A percentile compares a stretch with the other conserved stretches of the same genome.
Conservation (phyloP, 345 rosid genomes). For the Firmiana major region DNA sequence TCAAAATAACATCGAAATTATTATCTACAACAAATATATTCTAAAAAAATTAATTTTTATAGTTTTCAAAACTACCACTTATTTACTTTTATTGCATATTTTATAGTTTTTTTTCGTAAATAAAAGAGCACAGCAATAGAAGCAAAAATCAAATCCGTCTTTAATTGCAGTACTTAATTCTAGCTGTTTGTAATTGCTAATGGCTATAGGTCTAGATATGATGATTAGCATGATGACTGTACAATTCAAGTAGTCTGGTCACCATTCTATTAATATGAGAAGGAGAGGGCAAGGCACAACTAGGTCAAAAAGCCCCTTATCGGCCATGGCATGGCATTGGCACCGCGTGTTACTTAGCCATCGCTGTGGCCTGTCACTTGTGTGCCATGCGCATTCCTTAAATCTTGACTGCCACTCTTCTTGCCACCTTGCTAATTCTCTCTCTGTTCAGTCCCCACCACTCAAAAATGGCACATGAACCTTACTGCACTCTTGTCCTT, state of each 20-base stretch:
- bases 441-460: not conserved
- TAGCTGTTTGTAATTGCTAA: not conserved
- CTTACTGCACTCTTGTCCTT: not conserved
- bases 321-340: not conserved
- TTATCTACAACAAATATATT: no score
- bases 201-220: no score
- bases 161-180: no score
- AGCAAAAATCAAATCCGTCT: not conserved
- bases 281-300: not conserved
- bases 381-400: conserved; percentile 9
- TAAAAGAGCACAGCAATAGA: no score
- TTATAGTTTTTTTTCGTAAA: no score
- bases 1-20: no score
- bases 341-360: conserved; percentile 7
- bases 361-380: conserved; percentile 10
- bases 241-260: not conserved
- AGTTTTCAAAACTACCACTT: no score
- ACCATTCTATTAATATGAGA: not conserved
- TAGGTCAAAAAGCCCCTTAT: not conserved
- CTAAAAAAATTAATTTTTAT: no score
- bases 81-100: no score
- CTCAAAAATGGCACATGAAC: not conserved
- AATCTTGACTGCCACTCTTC: not conserved
- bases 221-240: not conserved
- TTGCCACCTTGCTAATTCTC: not conserved